Percentiles rank a stretch among this genome's conserved stretches.
Evolutionary conservation across 768 basidiomycete genomes (phyloP).

Genomic region (Wakefieldia striispora): DNA sequence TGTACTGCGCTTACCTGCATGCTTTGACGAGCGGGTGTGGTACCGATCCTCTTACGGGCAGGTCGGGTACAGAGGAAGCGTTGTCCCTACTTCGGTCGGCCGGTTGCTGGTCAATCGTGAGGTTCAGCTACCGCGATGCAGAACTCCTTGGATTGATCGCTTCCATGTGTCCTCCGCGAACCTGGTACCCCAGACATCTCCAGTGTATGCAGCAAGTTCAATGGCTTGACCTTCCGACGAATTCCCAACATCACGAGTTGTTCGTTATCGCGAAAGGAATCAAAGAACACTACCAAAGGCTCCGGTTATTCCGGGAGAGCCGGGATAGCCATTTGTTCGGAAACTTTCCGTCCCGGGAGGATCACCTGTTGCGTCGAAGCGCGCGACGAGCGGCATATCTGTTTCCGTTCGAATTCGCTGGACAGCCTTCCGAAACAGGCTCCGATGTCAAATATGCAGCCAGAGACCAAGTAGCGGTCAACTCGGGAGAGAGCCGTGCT

Average conservation of each 20-base stretch:
- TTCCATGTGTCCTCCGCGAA: slow-evolving; percentile 33
- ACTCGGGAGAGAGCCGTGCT: slow-evolving; percentile 13
- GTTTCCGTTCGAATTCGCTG: slow-evolving; percentile 12
- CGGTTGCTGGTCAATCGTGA: slow-evolving; percentile 39
- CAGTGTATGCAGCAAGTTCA: slow-evolving; percentile 39
- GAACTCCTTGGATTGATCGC: slow-evolving; percentile 34
- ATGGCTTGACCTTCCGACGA: slow-evolving; percentile 25
- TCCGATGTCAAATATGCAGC: slow-evolving; percentile 11
- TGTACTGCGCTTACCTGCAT: slow-evolving; percentile 45
- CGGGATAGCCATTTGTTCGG: neutral
- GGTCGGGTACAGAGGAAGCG: slow-evolving; percentile 45
- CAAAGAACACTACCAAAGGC: slow-evolving; percentile 22
- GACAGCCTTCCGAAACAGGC: neutral
- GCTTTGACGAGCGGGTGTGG: slow-evolving; percentile 42
- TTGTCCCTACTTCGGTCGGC: slow-evolving; percentile 38
- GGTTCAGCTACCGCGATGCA: slow-evolving; percentile 28
- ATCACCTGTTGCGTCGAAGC: slow-evolving; percentile 14
- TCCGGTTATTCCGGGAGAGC: slow-evolving; percentile 10
- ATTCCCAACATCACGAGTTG: slow-evolving; percentile 34
- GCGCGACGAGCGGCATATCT: slow-evolving; percentile 14
- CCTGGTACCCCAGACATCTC: slow-evolving; percentile 39
- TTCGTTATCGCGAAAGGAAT: slow-evolving; percentile 26
- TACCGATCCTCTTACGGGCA: slow-evolving; percentile 42
- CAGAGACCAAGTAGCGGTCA: slow-evolving; percentile 5
- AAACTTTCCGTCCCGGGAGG: slow-evolving; percentile 3